phyloP scores from a whole-genome alignment of 2,329 filamentous ascomycete genomes.

The Aureobasidium namibiae region DNA sequence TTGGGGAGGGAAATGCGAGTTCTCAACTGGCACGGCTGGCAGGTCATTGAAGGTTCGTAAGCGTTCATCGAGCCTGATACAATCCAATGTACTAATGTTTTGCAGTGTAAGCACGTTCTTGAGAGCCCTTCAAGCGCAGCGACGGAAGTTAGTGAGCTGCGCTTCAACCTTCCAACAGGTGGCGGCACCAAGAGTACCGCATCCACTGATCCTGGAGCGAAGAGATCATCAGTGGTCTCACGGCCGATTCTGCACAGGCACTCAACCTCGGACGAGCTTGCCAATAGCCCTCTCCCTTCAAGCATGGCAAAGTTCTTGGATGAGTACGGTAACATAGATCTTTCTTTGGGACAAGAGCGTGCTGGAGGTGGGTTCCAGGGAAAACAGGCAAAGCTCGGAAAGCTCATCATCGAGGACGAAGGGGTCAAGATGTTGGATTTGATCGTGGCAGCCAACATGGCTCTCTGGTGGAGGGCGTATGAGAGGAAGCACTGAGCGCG shows the following conservation, averaged over 20 bases:
- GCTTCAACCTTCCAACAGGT: conserved; percentile 68
- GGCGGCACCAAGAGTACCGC: no score
- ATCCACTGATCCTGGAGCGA: not conserved
- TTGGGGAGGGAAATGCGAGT: conserved; percentile 83
- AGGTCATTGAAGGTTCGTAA: conserved; percentile 35
- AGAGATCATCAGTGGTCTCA: not conserved
- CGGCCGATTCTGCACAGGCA: not conserved
- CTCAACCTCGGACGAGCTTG: conserved; percentile 7
- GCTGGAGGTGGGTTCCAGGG: conserved; percentile 82
- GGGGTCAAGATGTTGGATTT: conserved; percentile 93
- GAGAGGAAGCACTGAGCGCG: conserved; percentile 33
- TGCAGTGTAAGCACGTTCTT: conserved; percentile 60
- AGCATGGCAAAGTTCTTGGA: conserved; percentile 11
- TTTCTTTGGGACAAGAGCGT: conserved; percentile 70
- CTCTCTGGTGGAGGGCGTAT: conserved; percentile 88
- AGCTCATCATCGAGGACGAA: conserved; percentile 81
- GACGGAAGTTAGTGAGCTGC: conserved; percentile 66
- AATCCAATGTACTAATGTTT: conserved; percentile 9
- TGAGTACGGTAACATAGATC: conserved; percentile 49
- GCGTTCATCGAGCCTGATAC: conserved; percentile 13
- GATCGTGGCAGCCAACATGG: conserved; percentile 82
- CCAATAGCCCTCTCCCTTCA: not conserved
- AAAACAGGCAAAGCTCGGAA: conserved; percentile 84
- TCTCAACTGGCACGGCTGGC: conserved; percentile 68
- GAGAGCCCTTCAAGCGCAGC: conserved; percentile 32